Percentiles rank a stretch among this genome's conserved stretches.
These are phyloP conservation scores for Beta lomatogona DNA, from an alignment of 179 eudicot species.

Conservation along the genomic window DNA sequence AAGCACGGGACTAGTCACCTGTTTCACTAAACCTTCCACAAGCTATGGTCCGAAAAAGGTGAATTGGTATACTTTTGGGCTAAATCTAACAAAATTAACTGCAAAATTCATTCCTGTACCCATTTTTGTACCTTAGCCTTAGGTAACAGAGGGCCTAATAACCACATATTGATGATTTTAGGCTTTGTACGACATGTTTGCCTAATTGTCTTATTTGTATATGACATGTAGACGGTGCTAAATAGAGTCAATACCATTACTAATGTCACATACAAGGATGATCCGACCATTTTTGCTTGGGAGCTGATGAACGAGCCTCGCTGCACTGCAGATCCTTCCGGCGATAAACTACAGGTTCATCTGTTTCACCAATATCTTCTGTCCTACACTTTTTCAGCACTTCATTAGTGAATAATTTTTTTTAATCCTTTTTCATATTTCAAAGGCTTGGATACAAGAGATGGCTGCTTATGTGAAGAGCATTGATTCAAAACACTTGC, in stretches of 20 bases:
- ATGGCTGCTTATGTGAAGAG: slow-evolving; percentile 78
- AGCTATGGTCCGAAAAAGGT: not conserved
- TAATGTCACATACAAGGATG: slow-evolving; percentile 81
- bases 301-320: slow-evolving; percentile 95
- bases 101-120: too few relatives aligned
- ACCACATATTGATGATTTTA: not conserved
- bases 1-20: not conserved
- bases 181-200: not conserved
- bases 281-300: slow-evolving; percentile 90
- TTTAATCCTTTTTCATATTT: not conserved
- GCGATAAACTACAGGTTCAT: slow-evolving; percentile 75
- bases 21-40: not conserved
- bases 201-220: not conserved
- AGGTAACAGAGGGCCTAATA: not conserved
- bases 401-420: not conserved
- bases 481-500: slow-evolving; percentile 77
- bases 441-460: slow-evolving; percentile 93
- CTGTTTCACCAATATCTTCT: not conserved
- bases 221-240: slow-evolving; percentile 57
- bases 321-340: slow-evolving; percentile 78
- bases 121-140: too few relatives aligned
- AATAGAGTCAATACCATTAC: slow-evolving; percentile 88
- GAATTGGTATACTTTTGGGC: not conserved
- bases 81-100: too few relatives aligned
- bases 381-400: not conserved